phyloP scores from a whole-genome alignment of 148 eudicot species.

The Fagopyrum esculentum region DNA sequence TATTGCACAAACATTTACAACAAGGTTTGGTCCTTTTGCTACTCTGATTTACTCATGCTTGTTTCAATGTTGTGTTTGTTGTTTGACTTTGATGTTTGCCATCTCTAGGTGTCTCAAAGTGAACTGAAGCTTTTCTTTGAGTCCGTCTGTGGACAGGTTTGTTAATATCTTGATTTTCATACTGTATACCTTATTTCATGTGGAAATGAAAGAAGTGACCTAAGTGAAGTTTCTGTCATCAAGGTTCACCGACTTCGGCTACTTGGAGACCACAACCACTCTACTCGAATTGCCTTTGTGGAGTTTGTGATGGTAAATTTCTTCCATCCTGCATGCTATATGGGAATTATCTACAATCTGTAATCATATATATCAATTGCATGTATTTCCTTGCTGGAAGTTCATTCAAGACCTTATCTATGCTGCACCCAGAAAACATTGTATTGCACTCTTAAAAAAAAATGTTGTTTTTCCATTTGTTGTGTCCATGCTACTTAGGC shows the following conservation, averaged over 20 bases:
- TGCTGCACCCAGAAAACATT: neutral
- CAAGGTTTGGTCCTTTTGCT: constrained; percentile 39
- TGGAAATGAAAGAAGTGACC: neutral
- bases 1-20: constrained; percentile 92
- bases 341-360: neutral
- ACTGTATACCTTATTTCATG: neutral
- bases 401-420: neutral
- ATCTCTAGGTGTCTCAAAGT: constrained; percentile 62
- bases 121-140: constrained; percentile 83
- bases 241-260: constrained; percentile 81
- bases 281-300: constrained; percentile 91
- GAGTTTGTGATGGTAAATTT: constrained; percentile 75
- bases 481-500: neutral
- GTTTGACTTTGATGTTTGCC: neutral
- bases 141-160: constrained; percentile 73
- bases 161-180: neutral
- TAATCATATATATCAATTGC: neutral
- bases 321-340: neutral
- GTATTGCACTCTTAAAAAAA: neutral
- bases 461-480: neutral
- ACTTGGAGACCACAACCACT: constrained; percentile 91
- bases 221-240: neutral
- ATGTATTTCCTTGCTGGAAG: neutral
- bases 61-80: neutral
- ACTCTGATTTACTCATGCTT: neutral